Conservation (phyloP, 2,329 filamentous ascomycete species). For the Xenosphaeropsis pyriputrescens region DNA sequence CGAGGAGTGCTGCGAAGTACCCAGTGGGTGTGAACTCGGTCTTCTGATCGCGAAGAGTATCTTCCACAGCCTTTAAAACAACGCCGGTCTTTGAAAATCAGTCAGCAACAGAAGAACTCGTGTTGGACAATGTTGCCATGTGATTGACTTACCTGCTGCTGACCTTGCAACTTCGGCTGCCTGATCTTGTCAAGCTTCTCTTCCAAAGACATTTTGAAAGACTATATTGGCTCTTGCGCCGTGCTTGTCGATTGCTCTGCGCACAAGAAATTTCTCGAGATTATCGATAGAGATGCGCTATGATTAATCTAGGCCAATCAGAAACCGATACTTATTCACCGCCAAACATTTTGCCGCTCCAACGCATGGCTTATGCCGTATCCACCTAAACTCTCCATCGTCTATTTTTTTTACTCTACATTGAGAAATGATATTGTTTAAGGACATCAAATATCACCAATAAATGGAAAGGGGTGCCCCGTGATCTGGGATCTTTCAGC, state of each 20-base stretch:
- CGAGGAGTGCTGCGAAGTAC: conserved; percentile 91
- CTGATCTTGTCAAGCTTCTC: conserved; percentile 97
- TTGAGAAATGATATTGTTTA: too few relatives aligned
- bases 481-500: too few relatives aligned
- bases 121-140: too few relatives aligned
- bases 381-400: too few relatives aligned
- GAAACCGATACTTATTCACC: too few relatives aligned
- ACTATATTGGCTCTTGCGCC: conserved; percentile 14
- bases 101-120: too few relatives aligned
- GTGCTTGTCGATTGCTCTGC: conserved; percentile 2
- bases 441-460: too few relatives aligned
- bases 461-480: too few relatives aligned
- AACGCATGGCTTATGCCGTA: too few relatives aligned
- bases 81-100: conserved; percentile 50
- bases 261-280: conserved; percentile 9
- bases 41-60: conserved; percentile 80
- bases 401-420: too few relatives aligned
- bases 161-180: conserved; percentile 88
- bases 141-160: conserved; percentile 58
- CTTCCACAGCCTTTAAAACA: conserved; percentile 81
- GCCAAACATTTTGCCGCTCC: too few relatives aligned
- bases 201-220: conserved; percentile 45
- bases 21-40: conserved; percentile 72
- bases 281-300: conserved; percentile 2
- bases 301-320: too few relatives aligned